These are phyloP conservation scores for Fusarium sp. DNA, from an alignment of 2,329 filamentous ascomycete species.

Conservation along the genomic window DNA sequence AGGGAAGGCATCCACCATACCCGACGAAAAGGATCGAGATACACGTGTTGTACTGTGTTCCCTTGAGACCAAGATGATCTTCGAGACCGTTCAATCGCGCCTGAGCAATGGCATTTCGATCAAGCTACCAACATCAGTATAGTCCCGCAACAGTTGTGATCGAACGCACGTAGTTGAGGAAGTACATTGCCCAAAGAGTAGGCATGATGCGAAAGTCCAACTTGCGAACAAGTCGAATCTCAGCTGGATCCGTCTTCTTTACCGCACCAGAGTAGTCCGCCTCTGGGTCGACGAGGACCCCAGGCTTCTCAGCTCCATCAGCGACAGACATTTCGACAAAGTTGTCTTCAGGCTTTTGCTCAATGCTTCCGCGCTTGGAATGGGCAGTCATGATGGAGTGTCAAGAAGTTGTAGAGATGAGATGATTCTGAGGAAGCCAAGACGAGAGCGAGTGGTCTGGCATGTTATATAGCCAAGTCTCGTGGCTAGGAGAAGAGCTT, in stretches of 20 bases:
- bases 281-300: conserved; percentile 35
- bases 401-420: neutral
- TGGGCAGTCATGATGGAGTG: conserved; percentile 25
- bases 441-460: neutral
- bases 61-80: conserved; percentile 61
- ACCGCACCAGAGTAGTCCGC: conserved; percentile 52
- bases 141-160: fast-evolving
- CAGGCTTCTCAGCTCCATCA: conserved; percentile 38
- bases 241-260: conserved; percentile 49
- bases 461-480: neutral
- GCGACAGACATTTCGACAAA: conserved; percentile 41
- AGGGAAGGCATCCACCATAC: conserved; percentile 34
- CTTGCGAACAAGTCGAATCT: conserved; percentile 54
- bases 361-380: conserved; percentile 38
- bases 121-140: conserved; percentile 48
- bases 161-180: conserved; percentile 51
- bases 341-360: conserved; percentile 42
- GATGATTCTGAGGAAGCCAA: neutral
- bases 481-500: neutral
- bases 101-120: conserved; percentile 68
- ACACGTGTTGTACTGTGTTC: conserved; percentile 51
- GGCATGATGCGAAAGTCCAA: conserved; percentile 55
- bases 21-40: conserved; percentile 55
- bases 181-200: conserved; percentile 53
- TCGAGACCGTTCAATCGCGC: conserved; percentile 66